A percentile compares a stretch with the other conserved stretches of the same genome.
Evolutionary conservation across 179 eudicot genomes (phyloP).

Genomic region (Beta corolliflora): DNA sequence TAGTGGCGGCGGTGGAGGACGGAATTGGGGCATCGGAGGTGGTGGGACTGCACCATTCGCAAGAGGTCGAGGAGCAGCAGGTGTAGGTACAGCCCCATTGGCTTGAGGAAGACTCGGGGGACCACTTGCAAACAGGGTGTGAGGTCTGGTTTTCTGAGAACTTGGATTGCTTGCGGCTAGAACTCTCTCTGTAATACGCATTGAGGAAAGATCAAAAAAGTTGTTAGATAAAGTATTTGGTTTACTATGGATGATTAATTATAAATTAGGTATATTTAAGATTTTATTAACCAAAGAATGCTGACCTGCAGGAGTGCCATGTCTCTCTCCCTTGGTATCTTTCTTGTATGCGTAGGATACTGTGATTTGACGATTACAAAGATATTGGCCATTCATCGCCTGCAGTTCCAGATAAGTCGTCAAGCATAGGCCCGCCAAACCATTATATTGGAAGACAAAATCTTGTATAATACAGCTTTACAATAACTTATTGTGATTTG

Average conservation of each 20-base stretch:
- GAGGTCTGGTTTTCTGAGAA: conserved; percentile 76
- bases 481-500: too few relatives aligned
- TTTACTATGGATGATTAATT: background rate
- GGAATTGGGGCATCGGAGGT: conserved; percentile 45
- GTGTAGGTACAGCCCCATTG: conserved; percentile 57
- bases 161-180: conserved; percentile 85
- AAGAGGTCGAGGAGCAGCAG: conserved; percentile 63
- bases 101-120: conserved; percentile 71
- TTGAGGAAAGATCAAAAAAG: background rate
- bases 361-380: conserved; percentile 95
- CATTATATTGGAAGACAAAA: background rate
- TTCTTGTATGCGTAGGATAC: conserved; percentile 98
- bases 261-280: background rate
- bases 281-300: background rate
- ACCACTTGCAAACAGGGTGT: conserved; percentile 92
- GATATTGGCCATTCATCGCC: conserved; percentile 98
- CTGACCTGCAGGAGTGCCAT: conserved; percentile 96
- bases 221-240: background rate
- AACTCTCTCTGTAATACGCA: conserved; percentile 63
- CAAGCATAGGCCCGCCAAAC: background rate
- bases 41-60: conserved; percentile 73
- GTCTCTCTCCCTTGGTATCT: conserved; percentile 97
- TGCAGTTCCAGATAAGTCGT: conserved; percentile 34
- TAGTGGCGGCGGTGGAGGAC: conserved; percentile 59
- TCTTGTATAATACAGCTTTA: too few relatives aligned